A percentile compares a stretch with the other conserved stretches of the same genome.
These are phyloP conservation scores for Termitomyces sp. DNA, from an alignment of 768 basidiomycete genomes.

Conservation along the genomic window DNA sequence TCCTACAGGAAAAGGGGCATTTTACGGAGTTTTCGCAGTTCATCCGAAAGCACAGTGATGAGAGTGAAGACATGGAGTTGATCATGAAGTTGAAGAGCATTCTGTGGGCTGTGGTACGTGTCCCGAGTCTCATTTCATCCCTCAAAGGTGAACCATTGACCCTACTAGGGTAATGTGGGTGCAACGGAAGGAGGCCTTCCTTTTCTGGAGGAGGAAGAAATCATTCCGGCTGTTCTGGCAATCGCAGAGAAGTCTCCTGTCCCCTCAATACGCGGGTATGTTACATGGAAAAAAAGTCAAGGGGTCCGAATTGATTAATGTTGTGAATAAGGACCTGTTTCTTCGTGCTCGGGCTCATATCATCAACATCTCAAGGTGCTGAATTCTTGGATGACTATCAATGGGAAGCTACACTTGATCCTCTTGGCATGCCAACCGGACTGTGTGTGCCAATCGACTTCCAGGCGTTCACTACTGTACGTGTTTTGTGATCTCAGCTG, in stretches of 20 bases:
- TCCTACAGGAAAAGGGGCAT: constrained; percentile 87
- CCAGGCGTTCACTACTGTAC: constrained; percentile 73
- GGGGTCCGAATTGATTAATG: constrained; percentile 4
- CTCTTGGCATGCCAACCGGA: constrained; percentile 84
- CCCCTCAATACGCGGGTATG: constrained; percentile 90
- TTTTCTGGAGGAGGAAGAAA: constrained; percentile 93
- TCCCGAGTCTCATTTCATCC: constrained; percentile 15
- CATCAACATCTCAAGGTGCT: constrained; percentile 87
- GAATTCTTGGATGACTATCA: constrained; percentile 90
- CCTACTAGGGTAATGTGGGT: constrained; percentile 84
- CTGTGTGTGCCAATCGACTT: constrained; percentile 88
- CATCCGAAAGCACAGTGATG: constrained; percentile 82
- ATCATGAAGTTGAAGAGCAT: constrained; percentile 92
- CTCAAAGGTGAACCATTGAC: not conserved
- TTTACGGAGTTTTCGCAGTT: constrained; percentile 90
- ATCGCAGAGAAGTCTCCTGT: constrained; percentile 89
- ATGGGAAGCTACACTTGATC: constrained; percentile 90
- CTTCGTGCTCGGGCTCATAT: constrained; percentile 90
- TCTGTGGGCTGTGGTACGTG: constrained; percentile 92
- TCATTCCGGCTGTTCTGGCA: constrained; percentile 85
- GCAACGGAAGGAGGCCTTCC: constrained; percentile 88
- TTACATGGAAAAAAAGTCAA: not conserved
- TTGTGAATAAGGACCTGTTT: constrained; percentile 76
- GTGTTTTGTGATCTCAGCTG: constrained; percentile 22
- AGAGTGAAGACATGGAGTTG: constrained; percentile 78